Evolutionary conservation across 352 stramenopile species (phyloP).

Genomic region (Albugo laibachii): DNA sequence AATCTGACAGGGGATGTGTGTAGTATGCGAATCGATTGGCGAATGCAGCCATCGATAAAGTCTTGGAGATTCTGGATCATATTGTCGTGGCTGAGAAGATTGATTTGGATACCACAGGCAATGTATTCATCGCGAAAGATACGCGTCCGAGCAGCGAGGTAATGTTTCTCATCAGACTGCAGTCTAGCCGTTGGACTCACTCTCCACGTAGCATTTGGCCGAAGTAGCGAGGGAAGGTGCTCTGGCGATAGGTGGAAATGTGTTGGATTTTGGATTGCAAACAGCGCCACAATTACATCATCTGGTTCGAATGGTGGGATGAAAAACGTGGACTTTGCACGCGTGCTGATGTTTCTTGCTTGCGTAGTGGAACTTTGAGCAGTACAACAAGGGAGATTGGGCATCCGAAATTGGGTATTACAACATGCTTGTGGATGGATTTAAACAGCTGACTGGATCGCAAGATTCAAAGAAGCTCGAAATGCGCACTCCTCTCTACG

Average conservation of each 20-base stretch:
- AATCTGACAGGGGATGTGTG: not conserved
- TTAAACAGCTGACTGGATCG: conserved; percentile 73
- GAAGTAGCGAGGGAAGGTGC: conserved; percentile 78
- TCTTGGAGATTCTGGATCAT: conserved; percentile 60
- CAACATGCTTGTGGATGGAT: conserved; percentile 86
- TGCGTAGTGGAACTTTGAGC: conserved; percentile 67
- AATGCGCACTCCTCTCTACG: conserved; percentile 58
- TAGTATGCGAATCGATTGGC: conserved; percentile 62
- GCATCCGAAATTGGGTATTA: conserved; percentile 88
- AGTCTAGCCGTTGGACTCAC: not conserved
- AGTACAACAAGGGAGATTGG: conserved; percentile 77
- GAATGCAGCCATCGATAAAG: conserved; percentile 62
- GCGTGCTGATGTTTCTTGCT: not conserved
- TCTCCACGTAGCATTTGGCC: conserved; percentile 31
- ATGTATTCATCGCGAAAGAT: conserved; percentile 84
- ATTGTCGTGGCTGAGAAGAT: conserved; percentile 61
- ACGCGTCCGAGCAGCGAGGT: conserved; percentile 76
- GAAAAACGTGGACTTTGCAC: not conserved
- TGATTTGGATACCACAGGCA: conserved; percentile 60
- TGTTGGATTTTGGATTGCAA: conserved; percentile 90
- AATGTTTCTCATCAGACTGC: not conserved
- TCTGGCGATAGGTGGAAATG: conserved; percentile 72
- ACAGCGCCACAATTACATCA: conserved; percentile 96
- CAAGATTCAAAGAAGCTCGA: conserved; percentile 68
- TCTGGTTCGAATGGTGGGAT: conserved; percentile 81